Evolutionary conservation across 1,139 yeast species (phyloP).

Genomic region (Kodamaea sp.): DNA sequence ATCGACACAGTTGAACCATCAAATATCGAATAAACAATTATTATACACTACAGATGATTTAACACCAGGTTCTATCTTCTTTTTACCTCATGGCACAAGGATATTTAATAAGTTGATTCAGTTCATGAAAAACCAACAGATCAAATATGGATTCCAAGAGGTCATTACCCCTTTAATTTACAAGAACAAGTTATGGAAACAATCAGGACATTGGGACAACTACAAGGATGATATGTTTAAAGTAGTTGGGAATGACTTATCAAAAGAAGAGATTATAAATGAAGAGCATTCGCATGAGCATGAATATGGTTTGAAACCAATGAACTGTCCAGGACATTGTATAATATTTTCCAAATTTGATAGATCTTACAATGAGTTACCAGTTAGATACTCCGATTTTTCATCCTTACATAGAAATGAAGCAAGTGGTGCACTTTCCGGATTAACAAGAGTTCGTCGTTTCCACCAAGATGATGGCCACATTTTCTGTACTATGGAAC

Average conservation of each 20-base stretch:
- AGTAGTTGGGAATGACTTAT: constrained; percentile 52
- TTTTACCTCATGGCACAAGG: constrained; percentile 87
- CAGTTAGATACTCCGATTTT: constrained; percentile 86
- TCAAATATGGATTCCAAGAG: constrained; percentile 82
- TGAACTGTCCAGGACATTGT: constrained; percentile 99
- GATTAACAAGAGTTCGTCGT: constrained; percentile 89
- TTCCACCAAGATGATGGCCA: constrained; percentile 99
- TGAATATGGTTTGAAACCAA: constrained; percentile 85
- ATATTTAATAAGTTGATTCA: constrained; percentile 73
- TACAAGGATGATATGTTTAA: constrained; percentile 93
- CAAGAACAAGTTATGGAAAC: constrained; percentile 81
- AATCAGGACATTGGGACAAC: constrained; percentile 95
- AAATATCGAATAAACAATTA: constrained; percentile 61
- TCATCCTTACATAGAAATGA: constrained; percentile 95
- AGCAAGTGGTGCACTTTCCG: constrained; percentile 90
- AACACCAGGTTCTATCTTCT: constrained; percentile 88
- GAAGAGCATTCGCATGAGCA: constrained; percentile 24
- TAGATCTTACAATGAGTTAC: constrained; percentile 85
- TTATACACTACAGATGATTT: constrained; percentile 71
- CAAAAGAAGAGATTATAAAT: constrained; percentile 23
- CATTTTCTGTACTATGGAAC: constrained; percentile 83
- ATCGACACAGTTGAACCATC: constrained; percentile 41
- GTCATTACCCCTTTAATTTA: constrained; percentile 91
- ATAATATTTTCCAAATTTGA: constrained; percentile 77
- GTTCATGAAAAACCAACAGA: constrained; percentile 83